Conservation (phyloP, 2,329 filamentous ascomycete species). For the Pseudogymnoascus sp. region DNA sequence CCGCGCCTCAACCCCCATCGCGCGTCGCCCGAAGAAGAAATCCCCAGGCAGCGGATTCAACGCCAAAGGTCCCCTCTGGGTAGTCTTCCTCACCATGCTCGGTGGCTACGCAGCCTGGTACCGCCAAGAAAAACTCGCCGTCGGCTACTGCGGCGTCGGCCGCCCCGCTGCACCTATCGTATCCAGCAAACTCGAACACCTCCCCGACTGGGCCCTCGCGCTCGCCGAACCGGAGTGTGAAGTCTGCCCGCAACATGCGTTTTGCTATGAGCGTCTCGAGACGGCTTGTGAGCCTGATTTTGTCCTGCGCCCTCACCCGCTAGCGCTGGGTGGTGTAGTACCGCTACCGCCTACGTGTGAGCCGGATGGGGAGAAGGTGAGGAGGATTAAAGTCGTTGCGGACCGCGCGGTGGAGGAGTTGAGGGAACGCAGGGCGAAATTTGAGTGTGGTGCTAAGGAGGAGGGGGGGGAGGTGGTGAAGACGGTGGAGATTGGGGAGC, state of each 20-base stretch:
- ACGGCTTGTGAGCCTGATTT: slow-evolving; percentile 82
- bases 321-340: slow-evolving; percentile 70
- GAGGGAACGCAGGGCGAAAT: slow-evolving; percentile 75
- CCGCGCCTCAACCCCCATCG: slow-evolving; percentile 39
- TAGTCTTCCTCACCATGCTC: slow-evolving; percentile 62
- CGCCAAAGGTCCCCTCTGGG: slow-evolving; percentile 57
- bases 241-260: slow-evolving; percentile 80
- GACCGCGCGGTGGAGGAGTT: slow-evolving; percentile 82
- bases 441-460: slow-evolving; percentile 71
- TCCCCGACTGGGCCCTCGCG: slow-evolving; percentile 65
- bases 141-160: slow-evolving; percentile 88
- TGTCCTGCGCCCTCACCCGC: slow-evolving; percentile 72
- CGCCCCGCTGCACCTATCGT: slow-evolving; percentile 43
- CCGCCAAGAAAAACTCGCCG: slow-evolving; percentile 88
- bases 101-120: slow-evolving; percentile 73
- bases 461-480: slow-evolving; percentile 51
- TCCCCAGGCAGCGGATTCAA: slow-evolving; percentile 39
- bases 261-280: slow-evolving; percentile 70
- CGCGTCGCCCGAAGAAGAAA: slow-evolving; percentile 33
- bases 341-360: slow-evolving; percentile 89
- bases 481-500: slow-evolving; percentile 53
- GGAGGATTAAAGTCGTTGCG: slow-evolving; percentile 77
- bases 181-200: slow-evolving; percentile 43
- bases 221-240: slow-evolving; percentile 76
- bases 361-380: slow-evolving; percentile 85